phyloP scores from a whole-genome alignment of 495 filamentous ascomycete genomes.

The Usnea hakonensis region DNA sequence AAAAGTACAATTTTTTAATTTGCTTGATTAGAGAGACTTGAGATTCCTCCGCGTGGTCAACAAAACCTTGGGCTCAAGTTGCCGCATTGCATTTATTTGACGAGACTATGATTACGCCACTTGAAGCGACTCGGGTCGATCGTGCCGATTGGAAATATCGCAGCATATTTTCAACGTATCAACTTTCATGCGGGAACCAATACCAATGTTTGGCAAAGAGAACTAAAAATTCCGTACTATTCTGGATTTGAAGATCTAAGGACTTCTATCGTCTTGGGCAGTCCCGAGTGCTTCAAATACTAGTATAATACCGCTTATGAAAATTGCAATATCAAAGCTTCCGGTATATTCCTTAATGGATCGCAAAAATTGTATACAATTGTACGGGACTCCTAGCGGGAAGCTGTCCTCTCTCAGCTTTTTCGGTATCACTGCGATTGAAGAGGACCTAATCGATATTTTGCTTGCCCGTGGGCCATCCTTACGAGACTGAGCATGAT shows the following conservation, averaged over 20 bases:
- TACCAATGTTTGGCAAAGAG: neutral
- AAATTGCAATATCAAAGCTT: neutral
- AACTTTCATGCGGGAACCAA: neutral
- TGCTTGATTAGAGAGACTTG: neutral
- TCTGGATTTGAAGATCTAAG: neutral
- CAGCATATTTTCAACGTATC: neutral
- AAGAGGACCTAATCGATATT: neutral
- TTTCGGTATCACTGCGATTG: neutral
- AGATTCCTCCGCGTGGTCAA: slow-evolving; percentile 1
- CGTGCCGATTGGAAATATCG: neutral
- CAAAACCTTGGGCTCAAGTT: neutral
- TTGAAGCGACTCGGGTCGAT: neutral
- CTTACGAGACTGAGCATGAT: neutral
- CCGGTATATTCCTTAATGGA: neutral
- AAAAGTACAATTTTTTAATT: neutral
- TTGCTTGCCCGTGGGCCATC: neutral
- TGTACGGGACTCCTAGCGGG: neutral
- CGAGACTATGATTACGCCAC: neutral
- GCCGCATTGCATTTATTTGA: neutral
- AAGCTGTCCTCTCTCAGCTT: neutral
- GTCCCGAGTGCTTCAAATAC: neutral
- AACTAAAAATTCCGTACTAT: neutral
- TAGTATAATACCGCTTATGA: neutral
- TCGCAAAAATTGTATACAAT: neutral
- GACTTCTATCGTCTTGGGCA: neutral